Conservation (phyloP, 1,139 yeast species). For the Geotrichum histeridarum region DNA sequence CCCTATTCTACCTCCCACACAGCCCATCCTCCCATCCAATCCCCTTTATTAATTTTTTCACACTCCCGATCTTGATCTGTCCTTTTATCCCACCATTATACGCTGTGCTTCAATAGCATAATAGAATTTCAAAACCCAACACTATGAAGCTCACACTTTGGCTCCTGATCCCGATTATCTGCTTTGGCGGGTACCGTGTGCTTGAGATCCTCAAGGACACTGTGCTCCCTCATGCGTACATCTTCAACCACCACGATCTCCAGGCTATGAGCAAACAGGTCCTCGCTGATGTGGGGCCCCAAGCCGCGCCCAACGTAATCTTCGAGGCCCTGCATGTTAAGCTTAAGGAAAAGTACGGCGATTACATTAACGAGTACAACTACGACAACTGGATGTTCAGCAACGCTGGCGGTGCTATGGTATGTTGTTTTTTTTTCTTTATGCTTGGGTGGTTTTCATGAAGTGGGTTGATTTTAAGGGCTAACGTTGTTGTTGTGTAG, state of each 20-base stretch:
- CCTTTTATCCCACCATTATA: no score
- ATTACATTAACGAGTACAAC: conserved; percentile 61
- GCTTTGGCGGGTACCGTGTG: conserved; percentile 1
- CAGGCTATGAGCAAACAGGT: conserved; percentile 46
- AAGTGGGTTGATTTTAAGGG: neutral
- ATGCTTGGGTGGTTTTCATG: neutral
- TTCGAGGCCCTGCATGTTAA: conserved; percentile 57
- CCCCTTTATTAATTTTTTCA: no score
- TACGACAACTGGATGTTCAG: conserved; percentile 89
- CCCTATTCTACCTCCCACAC: no score
- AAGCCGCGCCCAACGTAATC: conserved; percentile 52
- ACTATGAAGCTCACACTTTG: conserved; percentile 10
- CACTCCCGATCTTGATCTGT: no score
- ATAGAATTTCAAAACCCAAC: neutral
- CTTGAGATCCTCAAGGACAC: conserved; percentile 21
- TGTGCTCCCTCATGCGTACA: conserved; percentile 55
- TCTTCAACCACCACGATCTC: conserved; percentile 50
- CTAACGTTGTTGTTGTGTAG: neutral
- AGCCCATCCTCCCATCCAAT: no score
- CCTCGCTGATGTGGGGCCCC: conserved; percentile 49
- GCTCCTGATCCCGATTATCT: conserved; percentile 8
- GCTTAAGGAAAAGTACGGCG: conserved; percentile 61
- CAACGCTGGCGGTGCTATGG: conserved; percentile 98
- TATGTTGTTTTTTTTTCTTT: neutral
- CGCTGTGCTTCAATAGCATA: no score